Base-by-base conservation (phyloP, 495 filamentous ascomycete genomes). In the Opeltia flavorubescens region DNA sequence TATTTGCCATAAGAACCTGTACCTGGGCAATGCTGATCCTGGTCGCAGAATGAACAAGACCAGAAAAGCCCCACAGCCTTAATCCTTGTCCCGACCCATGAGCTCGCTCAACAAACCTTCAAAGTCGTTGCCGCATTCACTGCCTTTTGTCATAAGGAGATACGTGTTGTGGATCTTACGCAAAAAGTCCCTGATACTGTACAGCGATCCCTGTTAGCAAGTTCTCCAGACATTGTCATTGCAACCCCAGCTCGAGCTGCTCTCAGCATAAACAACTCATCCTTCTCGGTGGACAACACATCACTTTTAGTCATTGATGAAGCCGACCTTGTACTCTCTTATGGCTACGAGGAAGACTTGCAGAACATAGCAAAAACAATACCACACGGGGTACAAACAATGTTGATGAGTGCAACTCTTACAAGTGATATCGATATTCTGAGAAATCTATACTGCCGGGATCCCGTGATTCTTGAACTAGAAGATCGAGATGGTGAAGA, bases 311-410 rank as follows among this genome's bases (percentile, higher is more conserved):
- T 96, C 9, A 81, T 99, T 47, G 91, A 99, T 56, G 91, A 99
- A 64, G 88, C 89, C 3, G 91, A 99, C 61, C 61, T 96, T 45
- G 80, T 96, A n/a, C 67, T 95, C 45, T 88, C 83, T 7, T 99
- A 95, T 57, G 91, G 88, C 39, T 95, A 95, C 55, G 82, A 91
- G 31, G 83, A 89, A 42, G 91, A 96, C 56, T 74, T 99, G 51
- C 75, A 85, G 48, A 76, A 70, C 44, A 66, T 96, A 18, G 69
- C 87, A 0, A 77, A 81, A 54, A 68, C 78, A 5, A 66, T 95
- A 26, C 86, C 89, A 1, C 81, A 81, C 50, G 86, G 86, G 5
- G 71, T 94, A 13, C 91, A 99, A 66, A 89, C 85, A 4, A 79
- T 86, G 57, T 71, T 99, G 50, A 91, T 91, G 81, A 93, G 86